Base-by-base conservation (phyloP, 1,139 yeast species). In the Nakaseomyces sp. region DNA sequence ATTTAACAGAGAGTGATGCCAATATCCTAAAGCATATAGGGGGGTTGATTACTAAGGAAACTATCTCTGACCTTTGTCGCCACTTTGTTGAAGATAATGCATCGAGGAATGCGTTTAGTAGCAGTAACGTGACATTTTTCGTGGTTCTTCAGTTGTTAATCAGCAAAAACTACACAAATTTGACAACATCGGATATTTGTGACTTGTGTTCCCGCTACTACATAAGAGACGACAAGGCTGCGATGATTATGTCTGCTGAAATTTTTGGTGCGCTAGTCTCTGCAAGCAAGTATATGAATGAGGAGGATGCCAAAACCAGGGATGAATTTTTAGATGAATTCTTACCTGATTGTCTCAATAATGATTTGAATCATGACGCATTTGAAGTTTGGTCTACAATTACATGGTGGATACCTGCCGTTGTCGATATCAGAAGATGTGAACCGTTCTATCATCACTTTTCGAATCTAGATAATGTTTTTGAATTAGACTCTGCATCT, bases 301-400 rank as follows among this genome's bases (percentile, higher is more conserved):
- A 49, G 4, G 61, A 61, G 45, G 67, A 51, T 49, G 47, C 50
- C 55, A 63, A 2, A 53, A 56, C 9, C 7, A 69, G 82, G 40
- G 87, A 82, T 54, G 58, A 52, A 1, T 74, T 71, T 48, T 57
- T 81, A 28, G 53, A 68, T 2, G 53, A 50, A 2, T 75, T 77
- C 48, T 62, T 83, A 43, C 53, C 54, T 1, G 57, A 61, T 1
- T 73, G 83, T 15, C 67, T 87, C 40, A 67, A 70, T 3, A 67
- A 72, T 33, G 87, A 82, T 45, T 65, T 91, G 47, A 76, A 87
- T 1, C 94, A 89, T 2, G 95, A 89, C 37, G 83, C 82, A 6
- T 66, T 75, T 40, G 76, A 74, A 16, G 79, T 85, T 42, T 91
- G 98, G 97, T 72, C 72, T 41, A 74, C 87, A 0, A 77, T 86